Percentiles rank a stretch among this genome's conserved stretches.
phyloP scores from a whole-genome alignment of 495 filamentous ascomycete genomes.

The Filosporella fistucella region DNA sequence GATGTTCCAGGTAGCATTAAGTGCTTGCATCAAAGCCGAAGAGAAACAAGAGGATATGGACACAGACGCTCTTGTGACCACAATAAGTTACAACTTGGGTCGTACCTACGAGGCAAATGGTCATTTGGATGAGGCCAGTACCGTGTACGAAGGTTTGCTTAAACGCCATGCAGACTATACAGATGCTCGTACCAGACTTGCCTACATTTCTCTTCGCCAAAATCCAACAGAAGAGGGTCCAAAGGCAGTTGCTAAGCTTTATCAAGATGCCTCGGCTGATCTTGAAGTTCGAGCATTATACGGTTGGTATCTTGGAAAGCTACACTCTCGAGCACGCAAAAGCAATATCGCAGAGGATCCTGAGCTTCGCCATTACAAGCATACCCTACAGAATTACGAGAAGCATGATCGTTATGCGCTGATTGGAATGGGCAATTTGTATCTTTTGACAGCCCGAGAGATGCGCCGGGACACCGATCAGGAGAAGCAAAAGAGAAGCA shows the following conservation, averaged over 20 bases:
- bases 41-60: conserved; percentile 67
- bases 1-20: conserved; percentile 82
- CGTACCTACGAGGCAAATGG: conserved; percentile 88
- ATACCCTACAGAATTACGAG: conserved; percentile 87
- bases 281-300: conserved; percentile 89
- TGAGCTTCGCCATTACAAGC: conserved; percentile 92
- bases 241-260: conserved; percentile 74
- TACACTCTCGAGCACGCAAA: conserved; percentile 70
- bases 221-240: conserved; percentile 81
- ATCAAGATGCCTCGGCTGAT: conserved; percentile 71
- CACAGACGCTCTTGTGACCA: conserved; percentile 84
- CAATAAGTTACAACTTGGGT: conserved; percentile 93
- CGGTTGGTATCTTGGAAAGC: conserved; percentile 83
- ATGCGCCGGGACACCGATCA: conserved; percentile 86
- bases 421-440: conserved; percentile 93
- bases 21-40: conserved; percentile 72
- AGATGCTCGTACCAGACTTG: conserved; percentile 79
- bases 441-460: conserved; percentile 79
- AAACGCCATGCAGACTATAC: conserved; percentile 84
- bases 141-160: conserved; percentile 80
- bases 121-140: conserved; percentile 74
- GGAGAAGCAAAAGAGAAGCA: conserved; percentile 84
- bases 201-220: conserved; percentile 84
- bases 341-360: conserved; percentile 81
- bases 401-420: conserved; percentile 96